Percentiles rank a stretch among this genome's conserved stretches.
These are phyloP conservation scores for Fusarium albidum DNA, from an alignment of 2,329 filamentous ascomycete genomes.

Conservation along the genomic window DNA sequence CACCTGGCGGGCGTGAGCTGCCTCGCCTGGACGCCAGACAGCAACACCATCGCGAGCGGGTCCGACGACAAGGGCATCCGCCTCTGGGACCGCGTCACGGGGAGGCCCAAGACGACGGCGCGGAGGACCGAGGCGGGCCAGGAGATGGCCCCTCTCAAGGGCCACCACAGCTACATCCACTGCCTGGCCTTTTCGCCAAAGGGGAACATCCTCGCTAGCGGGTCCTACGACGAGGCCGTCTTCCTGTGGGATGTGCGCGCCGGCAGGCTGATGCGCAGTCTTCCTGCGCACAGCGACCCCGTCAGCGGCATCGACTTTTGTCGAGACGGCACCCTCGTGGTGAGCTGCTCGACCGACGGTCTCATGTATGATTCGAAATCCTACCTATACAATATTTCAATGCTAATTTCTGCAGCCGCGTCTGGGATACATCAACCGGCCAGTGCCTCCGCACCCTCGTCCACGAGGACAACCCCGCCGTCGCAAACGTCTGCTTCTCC, in stretches of 20 bases:
- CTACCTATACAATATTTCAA: not conserved
- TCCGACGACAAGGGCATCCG: conserved; percentile 97
- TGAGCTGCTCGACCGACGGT: conserved; percentile 90
- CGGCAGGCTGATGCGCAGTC: conserved; percentile 83
- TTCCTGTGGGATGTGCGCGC: conserved; percentile 96
- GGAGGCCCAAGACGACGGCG: conserved; percentile 60
- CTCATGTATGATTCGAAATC: conserved; percentile 68
- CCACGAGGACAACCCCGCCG: conserved; percentile 93
- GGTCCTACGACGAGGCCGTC: conserved; percentile 96
- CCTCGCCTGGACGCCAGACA: conserved; percentile 93
- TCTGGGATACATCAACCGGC: conserved; percentile 96
- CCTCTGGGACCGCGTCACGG: conserved; percentile 81
- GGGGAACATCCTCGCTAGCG: conserved; percentile 94
- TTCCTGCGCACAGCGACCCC: conserved; percentile 95
- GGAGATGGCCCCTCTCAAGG: conserved; percentile 70
- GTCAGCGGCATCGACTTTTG: conserved; percentile 95
- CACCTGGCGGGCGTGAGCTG: conserved; percentile 94
- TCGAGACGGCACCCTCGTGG: conserved; percentile 88
- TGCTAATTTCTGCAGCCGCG: conserved; percentile 63
- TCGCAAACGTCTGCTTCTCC: conserved; percentile 88
- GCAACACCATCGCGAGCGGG: conserved; percentile 84
- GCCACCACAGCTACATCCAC: conserved; percentile 97
- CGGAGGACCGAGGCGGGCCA: conserved; percentile 46
- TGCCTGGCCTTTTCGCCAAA: conserved; percentile 96
- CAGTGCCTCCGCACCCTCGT: conserved; percentile 95